These are phyloP conservation scores for Roridomyces roridus DNA, from an alignment of 768 basidiomycete species.

Conservation along the genomic window DNA sequence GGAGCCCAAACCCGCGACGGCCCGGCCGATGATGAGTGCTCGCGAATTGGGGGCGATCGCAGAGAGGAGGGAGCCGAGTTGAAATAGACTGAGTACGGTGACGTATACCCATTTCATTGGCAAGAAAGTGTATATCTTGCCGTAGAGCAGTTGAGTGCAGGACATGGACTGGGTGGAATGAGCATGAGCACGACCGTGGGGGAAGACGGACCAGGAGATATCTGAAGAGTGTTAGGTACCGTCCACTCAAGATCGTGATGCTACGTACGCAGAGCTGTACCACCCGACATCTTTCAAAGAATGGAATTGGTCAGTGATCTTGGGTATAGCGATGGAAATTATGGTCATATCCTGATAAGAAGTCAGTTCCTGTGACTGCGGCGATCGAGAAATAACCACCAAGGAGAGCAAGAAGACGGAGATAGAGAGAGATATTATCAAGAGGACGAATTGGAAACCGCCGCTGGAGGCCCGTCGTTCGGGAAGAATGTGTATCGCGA, in stretches of 20 bases:
- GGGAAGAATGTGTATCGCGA: too few species aligned
- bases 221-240: background rate
- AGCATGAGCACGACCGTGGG: background rate
- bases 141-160: conserved; percentile 23
- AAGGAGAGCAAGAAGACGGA: conserved; percentile 12
- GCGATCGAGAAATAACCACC: background rate
- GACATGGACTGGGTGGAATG: background rate
- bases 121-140: conserved; percentile 28
- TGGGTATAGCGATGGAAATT: conserved; percentile 30
- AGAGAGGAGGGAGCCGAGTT: conserved; percentile 51
- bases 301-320: conserved; percentile 36
- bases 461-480: background rate
- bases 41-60: conserved; percentile 35
- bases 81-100: conserved; percentile 40
- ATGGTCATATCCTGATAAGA: conserved; percentile 1
- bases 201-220: background rate
- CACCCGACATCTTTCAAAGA: conserved; percentile 29
- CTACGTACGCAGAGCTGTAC: conserved; percentile 27
- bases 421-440: conserved; percentile 9
- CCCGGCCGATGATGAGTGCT: conserved; percentile 47
- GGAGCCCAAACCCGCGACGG: conserved; percentile 50
- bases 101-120: conserved; percentile 20
- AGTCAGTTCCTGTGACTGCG: background rate
- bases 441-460: background rate
- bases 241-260: conserved; percentile 20